phyloP scores from a whole-genome alignment of 2,329 filamentous ascomycete genomes.

The Capronia epimyces region DNA sequence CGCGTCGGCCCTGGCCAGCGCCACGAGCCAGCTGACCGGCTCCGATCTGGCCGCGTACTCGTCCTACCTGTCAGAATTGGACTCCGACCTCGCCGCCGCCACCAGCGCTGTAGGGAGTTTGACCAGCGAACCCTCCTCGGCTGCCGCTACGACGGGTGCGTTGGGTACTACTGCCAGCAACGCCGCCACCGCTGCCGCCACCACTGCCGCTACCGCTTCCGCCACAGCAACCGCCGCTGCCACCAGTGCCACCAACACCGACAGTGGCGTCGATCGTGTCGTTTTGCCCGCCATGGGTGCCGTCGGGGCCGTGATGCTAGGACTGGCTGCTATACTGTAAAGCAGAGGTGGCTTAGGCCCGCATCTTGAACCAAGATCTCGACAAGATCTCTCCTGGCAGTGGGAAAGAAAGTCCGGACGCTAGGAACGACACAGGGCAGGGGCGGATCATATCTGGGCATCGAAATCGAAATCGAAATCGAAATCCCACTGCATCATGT shows the following conservation, averaged over 20 bases:
- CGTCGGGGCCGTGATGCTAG: constrained; percentile 6
- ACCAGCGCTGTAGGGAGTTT: constrained; percentile 4
- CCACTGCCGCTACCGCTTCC: neutral
- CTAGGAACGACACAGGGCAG: too few species aligned
- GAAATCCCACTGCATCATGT: too few species aligned
- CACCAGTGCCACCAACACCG: constrained; percentile 3
- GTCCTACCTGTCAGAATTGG: constrained; percentile 5
- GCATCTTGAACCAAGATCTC: too few species aligned
- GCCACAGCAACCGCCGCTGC: neutral
- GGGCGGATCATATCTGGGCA: too few species aligned
- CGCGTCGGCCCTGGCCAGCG: constrained; percentile 9
- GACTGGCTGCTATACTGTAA: constrained; percentile 11
- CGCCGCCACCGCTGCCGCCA: neutral
- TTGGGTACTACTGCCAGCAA: neutral
- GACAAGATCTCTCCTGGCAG: too few species aligned
- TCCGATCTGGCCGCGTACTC: constrained; percentile 5
- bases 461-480: too few species aligned
- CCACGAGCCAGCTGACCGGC: constrained; percentile 7
- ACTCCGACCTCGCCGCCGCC: neutral
- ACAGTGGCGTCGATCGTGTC: constrained; percentile 9
- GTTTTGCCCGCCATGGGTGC: constrained; percentile 7
- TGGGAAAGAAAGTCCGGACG: too few species aligned
- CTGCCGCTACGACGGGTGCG: neutral
- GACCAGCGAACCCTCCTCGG: neutral
- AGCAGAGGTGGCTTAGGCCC: too few species aligned